Evolutionary conservation across 73 alveolate genomes (phyloP).

Genomic region (Breviolum minutum): DNA sequence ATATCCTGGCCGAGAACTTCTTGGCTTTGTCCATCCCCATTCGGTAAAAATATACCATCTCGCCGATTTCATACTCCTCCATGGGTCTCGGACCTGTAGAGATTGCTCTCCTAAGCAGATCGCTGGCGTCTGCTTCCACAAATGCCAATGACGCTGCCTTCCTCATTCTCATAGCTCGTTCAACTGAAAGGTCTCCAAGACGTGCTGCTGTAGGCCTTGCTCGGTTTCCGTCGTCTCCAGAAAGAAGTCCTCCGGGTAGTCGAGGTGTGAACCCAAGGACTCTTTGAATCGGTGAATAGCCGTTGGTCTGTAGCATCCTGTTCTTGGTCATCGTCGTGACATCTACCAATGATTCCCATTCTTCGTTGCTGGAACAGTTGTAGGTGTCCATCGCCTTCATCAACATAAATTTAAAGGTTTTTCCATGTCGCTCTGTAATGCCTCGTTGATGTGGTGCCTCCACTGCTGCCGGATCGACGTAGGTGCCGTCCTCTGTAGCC

Average conservation of each 20-base stretch:
- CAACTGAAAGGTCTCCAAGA: not conserved
- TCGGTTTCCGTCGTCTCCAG: slow-evolving; percentile 1
- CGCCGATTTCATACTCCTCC: not conserved
- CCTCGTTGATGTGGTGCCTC: slow-evolving; percentile 20
- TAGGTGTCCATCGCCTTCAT: not conserved
- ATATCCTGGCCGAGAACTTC: not conserved
- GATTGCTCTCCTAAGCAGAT: not conserved
- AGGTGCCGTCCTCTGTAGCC: not conserved
- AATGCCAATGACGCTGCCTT: slow-evolving; percentile 5
- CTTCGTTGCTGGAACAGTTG: not conserved
- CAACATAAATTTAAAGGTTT: not conserved
- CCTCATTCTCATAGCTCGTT: not conserved
- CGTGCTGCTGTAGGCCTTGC: not conserved
- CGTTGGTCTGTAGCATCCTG: not conserved
- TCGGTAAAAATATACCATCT: slow-evolving; percentile 4
- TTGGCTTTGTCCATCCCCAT: not conserved
- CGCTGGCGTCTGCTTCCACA: not conserved
- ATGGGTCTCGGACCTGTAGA: not conserved
- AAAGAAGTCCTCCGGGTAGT: not conserved
- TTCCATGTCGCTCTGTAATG: slow-evolving; percentile 6
- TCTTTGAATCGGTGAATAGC: not conserved
- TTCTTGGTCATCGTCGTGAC: not conserved
- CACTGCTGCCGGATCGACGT: not conserved
- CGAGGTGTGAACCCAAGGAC: not conserved
- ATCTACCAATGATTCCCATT: not conserved